Evolutionary conservation across 108 stramenopile genomes (phyloP).

Genomic region (Skeletonema costatum): DNA sequence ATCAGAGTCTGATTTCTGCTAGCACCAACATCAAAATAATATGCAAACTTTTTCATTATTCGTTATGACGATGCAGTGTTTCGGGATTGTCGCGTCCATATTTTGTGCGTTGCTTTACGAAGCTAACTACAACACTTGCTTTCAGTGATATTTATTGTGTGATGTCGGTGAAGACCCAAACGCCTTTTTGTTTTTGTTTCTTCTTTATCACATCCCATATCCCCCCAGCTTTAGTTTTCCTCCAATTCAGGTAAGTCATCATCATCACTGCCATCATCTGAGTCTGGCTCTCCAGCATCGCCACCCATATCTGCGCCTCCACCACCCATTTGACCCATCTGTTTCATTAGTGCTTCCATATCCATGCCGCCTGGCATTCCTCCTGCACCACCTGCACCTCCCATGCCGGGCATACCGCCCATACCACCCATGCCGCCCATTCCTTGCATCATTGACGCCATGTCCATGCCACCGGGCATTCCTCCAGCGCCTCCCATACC

Average conservation of each 20-base stretch:
- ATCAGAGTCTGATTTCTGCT: not conserved
- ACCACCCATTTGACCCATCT: conserved; percentile 36
- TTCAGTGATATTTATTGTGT: not conserved
- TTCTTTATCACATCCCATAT: not conserved
- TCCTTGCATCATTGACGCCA: conserved; percentile 34
- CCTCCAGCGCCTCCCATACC: conserved; percentile 73
- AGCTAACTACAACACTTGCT: not conserved
- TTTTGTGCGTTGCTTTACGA: not conserved
- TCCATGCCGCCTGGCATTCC: not conserved
- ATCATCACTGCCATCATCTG: conserved; percentile 63
- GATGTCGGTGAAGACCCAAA: not conserved
- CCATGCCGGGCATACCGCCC: conserved; percentile 58
- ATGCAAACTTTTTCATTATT: conserved; percentile 2
- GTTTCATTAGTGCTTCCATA: conserved; percentile 20
- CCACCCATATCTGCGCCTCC: conserved; percentile 77
- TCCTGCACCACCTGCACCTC: conserved; percentile 16
- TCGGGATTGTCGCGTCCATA: not conserved
- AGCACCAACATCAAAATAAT: not conserved
- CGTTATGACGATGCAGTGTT: conserved; percentile 4
- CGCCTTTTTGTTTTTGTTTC: not conserved
- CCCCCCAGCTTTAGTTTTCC: conserved; percentile 17
- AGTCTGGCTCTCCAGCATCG: conserved; percentile 53
- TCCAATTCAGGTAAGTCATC: conserved; percentile 87
- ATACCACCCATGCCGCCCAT: conserved; percentile 48
- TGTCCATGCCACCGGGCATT: conserved; percentile 57